Base-by-base conservation (phyloP, 257 asterid genomes). In the Ballota nigra region DNA sequence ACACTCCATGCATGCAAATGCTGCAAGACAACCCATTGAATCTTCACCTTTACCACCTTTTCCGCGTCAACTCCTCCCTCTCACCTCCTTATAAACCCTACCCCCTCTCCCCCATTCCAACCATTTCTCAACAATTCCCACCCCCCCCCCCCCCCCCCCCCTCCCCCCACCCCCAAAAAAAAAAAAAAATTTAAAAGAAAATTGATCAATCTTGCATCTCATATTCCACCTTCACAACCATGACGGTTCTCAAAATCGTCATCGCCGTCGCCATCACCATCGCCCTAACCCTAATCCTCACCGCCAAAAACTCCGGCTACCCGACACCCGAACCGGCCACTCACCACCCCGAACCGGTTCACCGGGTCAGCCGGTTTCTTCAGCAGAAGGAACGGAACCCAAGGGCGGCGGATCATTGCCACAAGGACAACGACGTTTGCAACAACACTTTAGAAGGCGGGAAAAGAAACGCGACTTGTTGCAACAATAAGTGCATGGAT, bases 401-500 rank as follows among this genome's bases (percentile, higher is more conserved):
- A 0, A 78, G 86, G 41, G 90, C 90, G 0, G 90, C 89, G 0
- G 91, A 84, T 20, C 94, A 84, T 2, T 87, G 96, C 77, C 23
- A 62, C 28, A 84, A 78, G 29, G 92, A 89, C 47, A 49, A 80
- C 16, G 86, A 81, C 33, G 19, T 77, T 3, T 89, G 96, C 61
- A 20, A 66, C 75, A 13, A 68, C 45, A 36, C 53, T 0, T 3
- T 69, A 13, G 83, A 71, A 62, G 88, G 83, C 19, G 86, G 87
- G 0, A 68, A n/a, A n/a, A n/a, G n/a, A n/a, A 83, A 86, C 63
- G 58, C 90, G 15, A 89, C 92, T 3, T 87, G 96, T 23, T 87
- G 95, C 66, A 87, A 83, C 49, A 87, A 87, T 57, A 83, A 87
- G 79, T 89, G 96, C 76, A 26, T 84, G 33, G 88, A 89, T 19